Conservation (phyloP, 495 filamentous ascomycete genomes). For the Hyaloscypha finlandica region DNA sequence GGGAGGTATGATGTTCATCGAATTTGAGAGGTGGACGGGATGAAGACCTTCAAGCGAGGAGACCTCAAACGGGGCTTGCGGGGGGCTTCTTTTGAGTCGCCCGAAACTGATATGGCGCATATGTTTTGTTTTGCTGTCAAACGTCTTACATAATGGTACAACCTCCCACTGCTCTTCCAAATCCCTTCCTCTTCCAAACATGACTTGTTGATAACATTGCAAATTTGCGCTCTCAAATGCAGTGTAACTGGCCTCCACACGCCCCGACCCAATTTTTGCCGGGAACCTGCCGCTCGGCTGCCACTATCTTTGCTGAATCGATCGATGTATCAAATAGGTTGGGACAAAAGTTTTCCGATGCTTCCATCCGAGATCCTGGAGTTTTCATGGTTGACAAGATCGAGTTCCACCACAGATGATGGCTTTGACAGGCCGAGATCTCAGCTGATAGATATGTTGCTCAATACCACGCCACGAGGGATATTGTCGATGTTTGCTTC, state of each 20-base stretch:
- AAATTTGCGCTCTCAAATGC: neutral
- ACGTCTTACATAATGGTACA: constrained; percentile 19
- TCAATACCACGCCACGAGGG: neutral
- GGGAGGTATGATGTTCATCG: neutral
- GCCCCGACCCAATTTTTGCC: neutral
- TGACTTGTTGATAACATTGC: neutral
- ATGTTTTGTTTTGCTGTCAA: constrained; percentile 7
- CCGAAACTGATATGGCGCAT: constrained; percentile 7
- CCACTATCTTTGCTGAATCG: neutral
- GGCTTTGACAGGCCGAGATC: constrained; percentile 3
- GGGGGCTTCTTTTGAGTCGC: neutral
- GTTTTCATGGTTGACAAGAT: neutral
- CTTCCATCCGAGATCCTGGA: neutral
- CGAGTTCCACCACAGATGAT: constrained; percentile 9
- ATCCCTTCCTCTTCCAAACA: neutral
- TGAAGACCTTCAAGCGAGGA: constrained; percentile 6
- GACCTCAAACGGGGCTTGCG: constrained; percentile 8
- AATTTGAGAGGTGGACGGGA: neutral
- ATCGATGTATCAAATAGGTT: neutral
- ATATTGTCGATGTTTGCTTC: constrained; percentile 9
- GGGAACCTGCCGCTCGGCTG: neutral
- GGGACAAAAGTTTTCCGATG: constrained; percentile 5
- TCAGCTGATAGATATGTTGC: neutral
- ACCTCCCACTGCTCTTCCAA: neutral
- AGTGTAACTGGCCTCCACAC: neutral